Conservation (phyloP, 164 flowering plant species). For the Magnolia changhungtana region DNA sequence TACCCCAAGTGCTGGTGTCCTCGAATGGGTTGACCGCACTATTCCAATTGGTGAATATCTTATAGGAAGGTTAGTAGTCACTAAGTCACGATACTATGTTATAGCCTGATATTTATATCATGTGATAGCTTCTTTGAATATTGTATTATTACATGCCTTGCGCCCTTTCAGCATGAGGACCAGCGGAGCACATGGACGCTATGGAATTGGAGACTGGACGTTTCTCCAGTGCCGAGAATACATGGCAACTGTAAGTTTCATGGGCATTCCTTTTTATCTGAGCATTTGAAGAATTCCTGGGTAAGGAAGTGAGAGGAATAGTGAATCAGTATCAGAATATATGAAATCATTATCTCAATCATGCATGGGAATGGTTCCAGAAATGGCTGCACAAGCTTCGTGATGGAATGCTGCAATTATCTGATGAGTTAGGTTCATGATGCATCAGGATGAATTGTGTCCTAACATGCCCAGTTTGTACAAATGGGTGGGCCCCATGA, state of each 20-base stretch:
- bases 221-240: conserved; percentile 73
- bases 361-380: no score
- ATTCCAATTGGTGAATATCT: conserved; percentile 96
- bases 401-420: no score
- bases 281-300: conserved; percentile 1
- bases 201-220: conserved; percentile 87
- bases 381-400: no score
- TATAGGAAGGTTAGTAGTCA: conserved; percentile 73
- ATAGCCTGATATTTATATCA: neutral
- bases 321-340: neutral
- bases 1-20: conserved; percentile 99
- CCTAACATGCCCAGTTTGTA: no score
- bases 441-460: no score
- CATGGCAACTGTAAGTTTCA: conserved; percentile 66
- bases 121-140: neutral
- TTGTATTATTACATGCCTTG: neutral
- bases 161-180: conserved; percentile 51
- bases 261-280: conserved; percentile 1
- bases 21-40: conserved; percentile 98
- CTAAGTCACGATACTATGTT: neutral
- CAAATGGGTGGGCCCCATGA: no score
- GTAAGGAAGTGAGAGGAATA: neutral
- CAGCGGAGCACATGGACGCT: conserved; percentile 97
- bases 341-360: no score
- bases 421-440: no score